These are phyloP conservation scores for Pisolithus microcarpus DNA, from an alignment of 768 basidiomycete species.

Conservation along the genomic window DNA sequence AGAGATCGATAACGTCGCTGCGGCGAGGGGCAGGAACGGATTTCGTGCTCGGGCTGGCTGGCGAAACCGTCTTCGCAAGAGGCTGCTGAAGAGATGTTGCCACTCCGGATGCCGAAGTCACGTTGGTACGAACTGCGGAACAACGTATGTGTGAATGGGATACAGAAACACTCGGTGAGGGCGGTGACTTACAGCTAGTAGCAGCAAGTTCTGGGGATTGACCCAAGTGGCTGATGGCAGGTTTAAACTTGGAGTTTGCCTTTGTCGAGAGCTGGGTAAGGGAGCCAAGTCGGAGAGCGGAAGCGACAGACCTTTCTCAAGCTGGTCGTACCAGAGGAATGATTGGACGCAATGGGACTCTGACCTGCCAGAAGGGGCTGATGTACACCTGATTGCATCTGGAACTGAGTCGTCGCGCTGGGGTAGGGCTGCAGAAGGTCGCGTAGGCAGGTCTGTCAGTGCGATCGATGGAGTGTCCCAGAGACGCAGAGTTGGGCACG, in stretches of 20 bases:
- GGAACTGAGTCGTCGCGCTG: slow-evolving; percentile 6
- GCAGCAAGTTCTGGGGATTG: neutral
- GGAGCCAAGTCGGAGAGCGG: no score
- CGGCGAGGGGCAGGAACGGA: slow-evolving; percentile 3
- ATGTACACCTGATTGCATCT: slow-evolving; percentile 31
- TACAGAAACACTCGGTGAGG: neutral
- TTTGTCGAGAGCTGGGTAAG: neutral
- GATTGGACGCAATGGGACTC: neutral
- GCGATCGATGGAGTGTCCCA: neutral
- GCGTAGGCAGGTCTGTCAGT: neutral
- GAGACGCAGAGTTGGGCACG: neutral
- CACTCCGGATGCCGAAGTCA: slow-evolving; percentile 18
- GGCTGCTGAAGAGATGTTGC: slow-evolving; percentile 43
- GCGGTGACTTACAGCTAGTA: slow-evolving; percentile 1
- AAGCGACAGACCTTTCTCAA: slow-evolving; percentile 2
- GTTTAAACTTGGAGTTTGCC: slow-evolving; percentile 40
- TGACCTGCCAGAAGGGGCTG: neutral
- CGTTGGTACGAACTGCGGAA: slow-evolving; percentile 19
- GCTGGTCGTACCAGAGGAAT: neutral
- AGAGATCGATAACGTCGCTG: slow-evolving; percentile 11
- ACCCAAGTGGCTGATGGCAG: slow-evolving; percentile 22
- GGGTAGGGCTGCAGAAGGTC: neutral
- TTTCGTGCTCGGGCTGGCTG: slow-evolving; percentile 1
- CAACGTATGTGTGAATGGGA: slow-evolving; percentile 5
- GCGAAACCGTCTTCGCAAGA: slow-evolving; percentile 25